Evolutionary conservation across 306 rosid genomes (phyloP).

Genomic region (Vigna unguiculata): DNA sequence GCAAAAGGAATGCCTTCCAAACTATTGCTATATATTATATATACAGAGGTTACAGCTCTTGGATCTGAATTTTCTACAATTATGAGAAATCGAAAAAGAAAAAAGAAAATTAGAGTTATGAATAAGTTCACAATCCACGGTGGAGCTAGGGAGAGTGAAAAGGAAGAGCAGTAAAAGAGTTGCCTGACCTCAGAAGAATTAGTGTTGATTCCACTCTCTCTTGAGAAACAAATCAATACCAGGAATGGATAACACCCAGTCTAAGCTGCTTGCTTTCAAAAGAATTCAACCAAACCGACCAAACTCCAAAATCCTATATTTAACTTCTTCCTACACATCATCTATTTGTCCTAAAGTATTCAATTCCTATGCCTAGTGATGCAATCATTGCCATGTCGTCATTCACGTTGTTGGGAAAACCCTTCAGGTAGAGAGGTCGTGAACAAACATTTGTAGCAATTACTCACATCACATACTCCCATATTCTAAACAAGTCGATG

Average conservation of each 20-base stretch:
- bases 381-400: too few relatives aligned
- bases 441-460: conserved; percentile 48
- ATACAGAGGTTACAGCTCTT: conserved; percentile 74
- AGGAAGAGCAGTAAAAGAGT: conserved; percentile 49
- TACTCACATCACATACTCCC: conserved; percentile 36
- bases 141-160: conserved; percentile 51
- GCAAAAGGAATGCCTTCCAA: conserved; percentile 68
- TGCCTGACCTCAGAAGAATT: conserved; percentile 60
- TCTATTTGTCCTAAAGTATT: conserved; percentile 59
- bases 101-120: conserved; percentile 49
- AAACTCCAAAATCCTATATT: conserved; percentile 70
- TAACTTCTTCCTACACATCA: conserved; percentile 59
- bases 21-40: conserved; percentile 74
- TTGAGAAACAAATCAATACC: conserved; percentile 67
- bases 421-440: conserved; percentile 46
- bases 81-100: conserved; percentile 53
- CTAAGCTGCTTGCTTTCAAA: conserved; percentile 69
- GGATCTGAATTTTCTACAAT: conserved; percentile 55
- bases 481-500: conserved; percentile 77
- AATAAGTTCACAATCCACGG: conserved; percentile 57
- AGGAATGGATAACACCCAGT: conserved; percentile 59
- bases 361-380: conserved; percentile 57
- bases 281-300: conserved; percentile 74
- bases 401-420: conserved; percentile 43
- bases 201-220: conserved; percentile 64